These are phyloP conservation scores for Didymella glomerata DNA, from an alignment of 2,329 filamentous ascomycete genomes.

Conservation along the genomic window DNA sequence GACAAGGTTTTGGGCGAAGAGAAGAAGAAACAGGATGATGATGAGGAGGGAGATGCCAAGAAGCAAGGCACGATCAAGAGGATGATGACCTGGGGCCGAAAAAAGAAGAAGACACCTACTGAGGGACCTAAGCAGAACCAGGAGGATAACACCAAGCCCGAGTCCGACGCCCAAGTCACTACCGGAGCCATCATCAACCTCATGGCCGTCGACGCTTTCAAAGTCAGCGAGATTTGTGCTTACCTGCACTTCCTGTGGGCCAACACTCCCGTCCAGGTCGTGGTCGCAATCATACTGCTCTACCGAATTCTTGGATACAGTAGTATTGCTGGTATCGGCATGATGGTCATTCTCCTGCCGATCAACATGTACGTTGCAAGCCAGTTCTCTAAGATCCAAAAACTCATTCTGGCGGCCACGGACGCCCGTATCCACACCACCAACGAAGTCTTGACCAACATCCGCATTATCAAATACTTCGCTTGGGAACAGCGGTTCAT, in stretches of 20 bases:
- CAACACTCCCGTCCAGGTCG: slow-evolving; percentile 85
- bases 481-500: slow-evolving; percentile 96
- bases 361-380: slow-evolving; percentile 89
- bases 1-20: slow-evolving; percentile 76
- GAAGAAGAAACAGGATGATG: slow-evolving; percentile 53
- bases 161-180: slow-evolving; percentile 78
- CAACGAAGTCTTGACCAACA: slow-evolving; percentile 96
- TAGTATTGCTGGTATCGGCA: slow-evolving; percentile 88
- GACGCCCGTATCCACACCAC: slow-evolving; percentile 96
- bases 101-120: slow-evolving; percentile 59
- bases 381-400: slow-evolving; percentile 85
- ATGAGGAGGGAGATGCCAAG: slow-evolving; percentile 52
- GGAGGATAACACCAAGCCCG: slow-evolving; percentile 36
- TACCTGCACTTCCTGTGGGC: slow-evolving; percentile 98
- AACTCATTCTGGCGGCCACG: slow-evolving; percentile 89
- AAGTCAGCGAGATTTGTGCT: slow-evolving; percentile 91
- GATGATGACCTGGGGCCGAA: slow-evolving; percentile 66
- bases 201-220: slow-evolving; percentile 99
- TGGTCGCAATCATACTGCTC: slow-evolving; percentile 80
- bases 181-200: slow-evolving; percentile 98
- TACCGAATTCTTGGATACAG: slow-evolving; percentile 92
- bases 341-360: slow-evolving; percentile 89
- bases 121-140: slow-evolving; percentile 54
- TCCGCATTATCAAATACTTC: slow-evolving; percentile 99
- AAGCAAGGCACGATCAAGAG: slow-evolving; percentile 53